Conservation (phyloP, 2,329 filamentous ascomycete genomes). For the Canariomyces notabilis region DNA sequence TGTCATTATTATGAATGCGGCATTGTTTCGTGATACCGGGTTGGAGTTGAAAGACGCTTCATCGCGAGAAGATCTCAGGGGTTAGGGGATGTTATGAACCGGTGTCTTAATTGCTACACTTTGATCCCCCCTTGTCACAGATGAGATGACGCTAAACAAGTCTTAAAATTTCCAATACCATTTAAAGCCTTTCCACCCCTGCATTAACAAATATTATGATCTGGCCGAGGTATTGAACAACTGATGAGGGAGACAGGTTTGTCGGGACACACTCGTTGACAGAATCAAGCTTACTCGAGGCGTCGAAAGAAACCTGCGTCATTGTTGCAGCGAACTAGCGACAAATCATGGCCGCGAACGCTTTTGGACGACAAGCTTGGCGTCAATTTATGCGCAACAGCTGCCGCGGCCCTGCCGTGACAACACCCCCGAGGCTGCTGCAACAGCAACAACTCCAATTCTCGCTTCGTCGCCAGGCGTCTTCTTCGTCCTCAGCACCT, state of each 20-base stretch:
- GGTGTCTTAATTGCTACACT: no score
- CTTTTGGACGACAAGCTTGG: constrained; percentile 24
- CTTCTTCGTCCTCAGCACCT: constrained; percentile 8
- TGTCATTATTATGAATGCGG: no score
- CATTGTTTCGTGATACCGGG: no score
- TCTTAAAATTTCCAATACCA: constrained; percentile 15
- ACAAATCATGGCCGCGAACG: constrained; percentile 18
- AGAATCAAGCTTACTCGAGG: constrained; percentile 4
- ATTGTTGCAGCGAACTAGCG: constrained; percentile 13
- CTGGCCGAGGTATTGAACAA: neutral
- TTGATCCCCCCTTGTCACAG: neutral
- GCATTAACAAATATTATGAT: neutral
- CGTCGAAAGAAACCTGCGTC: constrained; percentile 3
- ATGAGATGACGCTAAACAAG: constrained; percentile 20
- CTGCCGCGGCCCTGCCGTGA: neutral
- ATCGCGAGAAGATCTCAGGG: neutral
- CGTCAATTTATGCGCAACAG: constrained; percentile 23
- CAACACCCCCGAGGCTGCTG: constrained; percentile 5
- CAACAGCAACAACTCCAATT: constrained; percentile 11
- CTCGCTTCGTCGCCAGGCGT: constrained; percentile 9
- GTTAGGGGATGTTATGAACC: neutral
- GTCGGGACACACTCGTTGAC: neutral
- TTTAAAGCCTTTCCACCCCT: neutral
- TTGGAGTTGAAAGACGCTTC: neutral
- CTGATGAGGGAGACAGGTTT: constrained; percentile 1